Conservation (phyloP, 805 yeast genomes). For the Teunomyces gatunensis region DNA sequence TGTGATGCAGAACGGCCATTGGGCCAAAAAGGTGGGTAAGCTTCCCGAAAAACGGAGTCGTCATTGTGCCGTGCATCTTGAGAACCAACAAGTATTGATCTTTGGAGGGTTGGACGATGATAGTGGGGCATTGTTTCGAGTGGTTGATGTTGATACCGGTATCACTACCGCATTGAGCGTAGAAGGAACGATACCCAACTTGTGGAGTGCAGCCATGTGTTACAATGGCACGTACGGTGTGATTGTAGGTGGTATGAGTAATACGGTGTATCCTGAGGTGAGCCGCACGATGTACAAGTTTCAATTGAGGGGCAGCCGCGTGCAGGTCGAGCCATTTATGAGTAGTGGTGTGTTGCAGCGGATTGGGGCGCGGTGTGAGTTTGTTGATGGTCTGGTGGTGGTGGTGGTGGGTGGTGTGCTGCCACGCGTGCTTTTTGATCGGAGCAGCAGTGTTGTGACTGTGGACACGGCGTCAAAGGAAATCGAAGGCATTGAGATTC, state of each 20-base stretch:
- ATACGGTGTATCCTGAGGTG: constrained; percentile 26
- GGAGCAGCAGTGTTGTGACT: constrained; percentile 26
- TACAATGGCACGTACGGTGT: constrained; percentile 36
- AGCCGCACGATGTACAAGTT: constrained; percentile 37
- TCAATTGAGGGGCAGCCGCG: constrained; percentile 13
- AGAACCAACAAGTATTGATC: constrained; percentile 34
- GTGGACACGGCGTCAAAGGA: constrained; percentile 17
- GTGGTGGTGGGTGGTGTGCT: constrained; percentile 61
- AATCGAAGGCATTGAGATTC: constrained; percentile 20
- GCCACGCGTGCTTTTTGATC: constrained; percentile 31
- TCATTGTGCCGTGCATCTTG: constrained; percentile 41
- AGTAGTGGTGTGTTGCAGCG: constrained; percentile 38
- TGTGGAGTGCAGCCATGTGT: constrained; percentile 36
- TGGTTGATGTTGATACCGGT: constrained; percentile 17
- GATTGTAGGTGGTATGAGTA: constrained; percentile 48
- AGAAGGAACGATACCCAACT: constrained; percentile 16
- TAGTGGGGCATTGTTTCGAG: constrained; percentile 10
- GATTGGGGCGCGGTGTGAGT: constrained; percentile 46
- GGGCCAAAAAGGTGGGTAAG: constrained; percentile 38
- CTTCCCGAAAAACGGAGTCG: constrained; percentile 47
- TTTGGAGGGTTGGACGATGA: constrained; percentile 46
- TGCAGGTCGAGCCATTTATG: constrained; percentile 4
- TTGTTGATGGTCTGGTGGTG: constrained; percentile 34
- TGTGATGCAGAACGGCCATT: constrained; percentile 20
- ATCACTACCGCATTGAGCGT: constrained; percentile 15